Base-by-base conservation (phyloP, 139 green algal species). In the Micractinium sp. region DNA sequence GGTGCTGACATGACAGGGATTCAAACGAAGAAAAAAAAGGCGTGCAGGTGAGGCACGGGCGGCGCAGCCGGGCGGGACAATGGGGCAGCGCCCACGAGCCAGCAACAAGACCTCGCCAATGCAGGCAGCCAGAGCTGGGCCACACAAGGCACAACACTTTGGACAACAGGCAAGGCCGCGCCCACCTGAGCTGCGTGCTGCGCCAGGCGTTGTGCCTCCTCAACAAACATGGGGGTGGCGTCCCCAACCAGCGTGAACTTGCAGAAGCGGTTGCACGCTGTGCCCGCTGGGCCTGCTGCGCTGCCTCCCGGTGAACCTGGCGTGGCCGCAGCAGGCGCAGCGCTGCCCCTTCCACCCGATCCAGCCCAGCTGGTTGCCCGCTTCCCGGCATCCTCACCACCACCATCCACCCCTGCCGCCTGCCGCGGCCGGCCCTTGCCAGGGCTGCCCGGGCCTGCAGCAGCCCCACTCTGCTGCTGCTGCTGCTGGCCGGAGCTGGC, bases 171-270 rank as follows among this genome's bases (percentile, higher is more conserved):
- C 47, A 56, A 56, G 9, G 75, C 35, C 76, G 33, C 15, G 23
- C 81, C 23, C 31, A 90, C 86, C 86, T 90, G 77, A 2, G 87
- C 92, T 3, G 95, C 94, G 76, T 94, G 91, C 20, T 38, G 74
- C 1, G 94, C 94, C 61, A 98, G 93, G 90, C 95, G 89, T 78
- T 81, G 63, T 7, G 94, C 95, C 29, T 94, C 93, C 0, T 35
- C 78, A 25, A 89, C 75, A 94, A 91, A 96, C 73, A 97, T 88
- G 22, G 91, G 88, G 3, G 77, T 77, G 1, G 94, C 90, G 25
- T 95, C 91, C 0, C 19, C 63, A n/a, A 94, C 77, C 16, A 81
- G 81, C 0, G 93, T 95, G 90, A 96, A 98, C 92, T 98, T 98
- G 87, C 93, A 92, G 88, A 96, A 98, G 67, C 83, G 83, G 83